Evolutionary conservation across 148 eudicot species (phyloP).

Genomic region (Polygonum aviculare): DNA sequence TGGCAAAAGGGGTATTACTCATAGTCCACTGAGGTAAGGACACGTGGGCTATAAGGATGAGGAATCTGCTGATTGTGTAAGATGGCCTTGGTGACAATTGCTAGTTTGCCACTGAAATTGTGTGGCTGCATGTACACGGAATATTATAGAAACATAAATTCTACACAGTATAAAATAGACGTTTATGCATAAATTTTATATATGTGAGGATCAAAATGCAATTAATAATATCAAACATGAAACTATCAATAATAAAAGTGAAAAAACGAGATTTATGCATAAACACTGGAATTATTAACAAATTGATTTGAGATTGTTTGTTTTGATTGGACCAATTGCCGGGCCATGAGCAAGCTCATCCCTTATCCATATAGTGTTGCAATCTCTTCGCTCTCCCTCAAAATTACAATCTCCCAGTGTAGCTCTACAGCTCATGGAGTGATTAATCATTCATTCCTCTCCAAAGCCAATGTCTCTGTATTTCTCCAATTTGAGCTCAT

Average conservation of each 20-base stretch:
- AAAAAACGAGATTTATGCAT: too few relatives aligned
- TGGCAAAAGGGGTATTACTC: constrained; percentile 35
- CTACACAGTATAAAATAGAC: too few relatives aligned
- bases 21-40: constrained; percentile 27
- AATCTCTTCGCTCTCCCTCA: neutral
- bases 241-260: too few relatives aligned
- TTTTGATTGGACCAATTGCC: neutral
- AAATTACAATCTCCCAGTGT: neutral
- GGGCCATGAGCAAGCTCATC: neutral
- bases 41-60: constrained; percentile 46
- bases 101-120: constrained; percentile 1
- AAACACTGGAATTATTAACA: too few relatives aligned
- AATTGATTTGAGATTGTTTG: neutral
- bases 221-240: too few relatives aligned
- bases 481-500: constrained; percentile 1
- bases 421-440: neutral
- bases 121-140: neutral
- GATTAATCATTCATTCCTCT: neutral
- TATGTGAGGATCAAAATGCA: too few relatives aligned
- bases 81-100: neutral
- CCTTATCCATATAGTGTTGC: neutral
- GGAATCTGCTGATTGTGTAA: constrained; percentile 25
- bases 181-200: neutral
- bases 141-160: neutral
- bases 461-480: neutral